Percentiles rank a stretch among this genome's conserved stretches.
Conservation (phyloP, 805 yeast species). For the Candida sakaeoensis region DNA sequence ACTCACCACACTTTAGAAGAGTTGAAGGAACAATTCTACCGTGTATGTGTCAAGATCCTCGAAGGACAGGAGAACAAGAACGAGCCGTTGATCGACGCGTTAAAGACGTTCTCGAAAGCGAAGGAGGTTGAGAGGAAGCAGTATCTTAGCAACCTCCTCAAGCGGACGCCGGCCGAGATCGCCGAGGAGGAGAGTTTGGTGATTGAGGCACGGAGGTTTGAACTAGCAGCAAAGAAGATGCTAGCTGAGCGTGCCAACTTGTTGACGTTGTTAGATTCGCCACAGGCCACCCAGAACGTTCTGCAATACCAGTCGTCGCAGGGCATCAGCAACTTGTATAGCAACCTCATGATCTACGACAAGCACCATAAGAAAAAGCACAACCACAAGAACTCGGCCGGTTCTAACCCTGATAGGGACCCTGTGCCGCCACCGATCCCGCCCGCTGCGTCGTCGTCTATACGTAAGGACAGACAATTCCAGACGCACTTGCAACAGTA, state of each 20-base stretch:
- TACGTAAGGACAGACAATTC: slow-evolving; percentile 37
- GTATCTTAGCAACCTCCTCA: slow-evolving; percentile 70
- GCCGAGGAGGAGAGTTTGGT: slow-evolving; percentile 96
- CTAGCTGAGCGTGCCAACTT: slow-evolving; percentile 76
- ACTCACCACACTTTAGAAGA: slow-evolving; percentile 62
- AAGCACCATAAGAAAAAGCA: slow-evolving; percentile 55
- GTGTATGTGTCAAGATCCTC: slow-evolving; percentile 55
- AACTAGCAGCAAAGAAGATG: slow-evolving; percentile 87
- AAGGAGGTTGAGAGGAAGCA: slow-evolving; percentile 78
- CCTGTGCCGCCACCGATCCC: slow-evolving; percentile 60
- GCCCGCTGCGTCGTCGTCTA: slow-evolving; percentile 51
- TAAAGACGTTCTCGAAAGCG: slow-evolving; percentile 61
- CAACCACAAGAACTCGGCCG: no score
- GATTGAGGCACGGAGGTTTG: slow-evolving; percentile 88
- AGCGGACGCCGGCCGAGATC: slow-evolving; percentile 90
- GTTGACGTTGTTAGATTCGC: slow-evolving; percentile 78
- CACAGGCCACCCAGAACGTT: slow-evolving; percentile 71
- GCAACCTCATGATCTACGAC: slow-evolving; percentile 68
- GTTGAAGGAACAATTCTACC: slow-evolving; percentile 76
- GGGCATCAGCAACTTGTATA: slow-evolving; percentile 84
- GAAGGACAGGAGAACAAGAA: slow-evolving; percentile 38
- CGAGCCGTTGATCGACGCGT: slow-evolving; percentile 51
- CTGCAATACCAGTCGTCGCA: slow-evolving; percentile 78
- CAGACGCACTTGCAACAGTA: slow-evolving; percentile 46
- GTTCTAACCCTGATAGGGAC: no score